phyloP scores from a whole-genome alignment of 2,329 filamentous ascomycete species.

The Alternaria sp. region DNA sequence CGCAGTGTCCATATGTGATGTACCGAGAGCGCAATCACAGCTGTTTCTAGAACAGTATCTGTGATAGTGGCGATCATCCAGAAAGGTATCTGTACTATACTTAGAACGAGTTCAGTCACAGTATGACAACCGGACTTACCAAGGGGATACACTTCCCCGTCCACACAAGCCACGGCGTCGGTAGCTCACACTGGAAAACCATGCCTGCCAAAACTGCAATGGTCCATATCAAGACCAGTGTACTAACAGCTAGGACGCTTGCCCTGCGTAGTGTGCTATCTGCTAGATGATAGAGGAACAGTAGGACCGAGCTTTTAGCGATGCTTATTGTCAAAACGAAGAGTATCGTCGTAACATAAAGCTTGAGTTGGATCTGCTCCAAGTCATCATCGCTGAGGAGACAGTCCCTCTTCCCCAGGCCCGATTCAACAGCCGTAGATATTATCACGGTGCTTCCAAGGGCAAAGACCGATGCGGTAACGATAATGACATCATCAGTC shows the following conservation, averaged over 20 bases:
- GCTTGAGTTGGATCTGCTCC: constrained; percentile 22
- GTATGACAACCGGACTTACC: constrained; percentile 12
- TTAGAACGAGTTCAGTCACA: neutral
- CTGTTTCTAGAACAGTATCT: constrained; percentile 28
- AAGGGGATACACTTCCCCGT: constrained; percentile 30
- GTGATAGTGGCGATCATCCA: constrained; percentile 27
- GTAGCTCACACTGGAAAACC: constrained; percentile 33
- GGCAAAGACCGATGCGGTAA: constrained; percentile 26
- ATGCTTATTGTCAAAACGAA: constrained; percentile 29
- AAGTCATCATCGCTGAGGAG: constrained; percentile 12
- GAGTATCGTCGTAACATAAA: constrained; percentile 31
- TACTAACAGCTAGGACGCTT: constrained; percentile 14
- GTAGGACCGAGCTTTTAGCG: constrained; percentile 31
- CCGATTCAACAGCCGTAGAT: constrained; percentile 27
- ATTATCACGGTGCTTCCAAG: constrained; percentile 30
- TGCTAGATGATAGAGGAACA: constrained; percentile 27
- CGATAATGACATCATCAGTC: constrained; percentile 28
- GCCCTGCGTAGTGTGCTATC: constrained; percentile 19
- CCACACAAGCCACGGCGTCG: constrained; percentile 32
- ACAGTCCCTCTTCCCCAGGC: constrained; percentile 23
- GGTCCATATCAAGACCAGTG: constrained; percentile 26
- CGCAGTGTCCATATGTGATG: constrained; percentile 26
- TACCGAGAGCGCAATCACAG: constrained; percentile 22
- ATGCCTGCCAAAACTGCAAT: constrained; percentile 23
- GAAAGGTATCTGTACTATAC: constrained; percentile 13